These are phyloP conservation scores for Akanthomyces uredinophilus DNA, from an alignment of 2,329 filamentous ascomycete species.

Conservation along the genomic window DNA sequence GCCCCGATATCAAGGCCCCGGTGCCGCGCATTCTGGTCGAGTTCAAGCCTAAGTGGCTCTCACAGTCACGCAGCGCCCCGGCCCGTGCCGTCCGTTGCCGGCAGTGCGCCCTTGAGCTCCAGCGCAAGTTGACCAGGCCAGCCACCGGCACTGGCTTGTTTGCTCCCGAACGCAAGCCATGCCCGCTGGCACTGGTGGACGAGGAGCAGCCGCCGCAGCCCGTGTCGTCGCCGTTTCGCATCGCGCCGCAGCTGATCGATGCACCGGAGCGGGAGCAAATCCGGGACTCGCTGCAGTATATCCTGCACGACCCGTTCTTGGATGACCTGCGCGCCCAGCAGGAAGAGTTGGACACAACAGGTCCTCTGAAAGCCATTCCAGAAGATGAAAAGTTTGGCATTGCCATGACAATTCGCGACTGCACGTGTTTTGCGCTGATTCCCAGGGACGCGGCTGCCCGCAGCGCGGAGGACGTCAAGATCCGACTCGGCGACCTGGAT, in stretches of 20 bases:
- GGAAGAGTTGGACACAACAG: constrained; percentile 37
- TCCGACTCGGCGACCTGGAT: constrained; percentile 71
- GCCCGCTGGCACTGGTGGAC: constrained; percentile 60
- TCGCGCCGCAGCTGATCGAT: constrained; percentile 30
- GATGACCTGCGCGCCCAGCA: constrained; percentile 32
- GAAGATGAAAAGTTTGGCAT: constrained; percentile 50
- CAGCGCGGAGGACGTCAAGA: constrained; percentile 35
- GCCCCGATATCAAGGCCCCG: constrained; percentile 19
- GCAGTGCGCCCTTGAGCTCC: constrained; percentile 59
- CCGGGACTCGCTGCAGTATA: constrained; percentile 22
- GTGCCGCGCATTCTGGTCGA: constrained; percentile 48
- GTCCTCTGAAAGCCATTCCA: constrained; percentile 38
- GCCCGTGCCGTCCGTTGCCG: constrained; percentile 59
- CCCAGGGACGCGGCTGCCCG: constrained; percentile 23
- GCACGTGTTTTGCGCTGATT: constrained; percentile 67
- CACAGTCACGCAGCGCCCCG: constrained; percentile 69
- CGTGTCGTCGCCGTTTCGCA: constrained; percentile 37
- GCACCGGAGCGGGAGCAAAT: constrained; percentile 25
- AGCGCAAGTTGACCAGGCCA: constrained; percentile 30
- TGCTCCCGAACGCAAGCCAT: constrained; percentile 45
- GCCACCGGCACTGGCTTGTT: constrained; percentile 22
- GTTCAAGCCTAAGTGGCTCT: constrained; percentile 82
- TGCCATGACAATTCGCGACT: constrained; percentile 78
- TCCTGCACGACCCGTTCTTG: constrained; percentile 31
- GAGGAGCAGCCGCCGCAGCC: constrained; percentile 38